Evolutionary conservation across 2,329 filamentous ascomycete species (phyloP).

Genomic region (Fusarium sp.): DNA sequence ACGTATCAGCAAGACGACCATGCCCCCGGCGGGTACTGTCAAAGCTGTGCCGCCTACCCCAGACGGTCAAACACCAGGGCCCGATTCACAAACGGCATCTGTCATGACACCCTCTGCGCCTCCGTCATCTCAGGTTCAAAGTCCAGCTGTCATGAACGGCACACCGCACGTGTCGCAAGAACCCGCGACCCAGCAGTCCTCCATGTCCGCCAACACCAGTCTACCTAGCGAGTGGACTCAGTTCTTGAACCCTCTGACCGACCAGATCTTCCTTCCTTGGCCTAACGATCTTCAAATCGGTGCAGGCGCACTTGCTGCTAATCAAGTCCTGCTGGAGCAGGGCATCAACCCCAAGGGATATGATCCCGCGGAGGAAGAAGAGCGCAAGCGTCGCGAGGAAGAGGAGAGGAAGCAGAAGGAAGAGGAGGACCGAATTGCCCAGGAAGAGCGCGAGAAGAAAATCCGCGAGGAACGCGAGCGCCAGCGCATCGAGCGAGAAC

Average conservation of each 20-base stretch:
- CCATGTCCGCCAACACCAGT: slow-evolving; percentile 54
- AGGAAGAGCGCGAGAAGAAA: slow-evolving; percentile 62
- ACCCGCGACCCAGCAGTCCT: slow-evolving; percentile 54
- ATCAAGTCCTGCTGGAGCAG: slow-evolving; percentile 73
- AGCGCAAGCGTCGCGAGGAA: slow-evolving; percentile 65
- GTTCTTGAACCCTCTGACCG: slow-evolving; percentile 69
- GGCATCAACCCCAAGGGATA: slow-evolving; percentile 74
- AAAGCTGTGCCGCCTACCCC: slow-evolving; percentile 56
- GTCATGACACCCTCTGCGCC: slow-evolving; percentile 53
- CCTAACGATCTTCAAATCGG: slow-evolving; percentile 79
- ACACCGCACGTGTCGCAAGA: slow-evolving; percentile 49
- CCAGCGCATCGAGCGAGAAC: slow-evolving; percentile 60
- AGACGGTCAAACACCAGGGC: slow-evolving; percentile 51
- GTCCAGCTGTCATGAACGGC: slow-evolving; percentile 54
- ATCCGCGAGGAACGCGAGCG: slow-evolving; percentile 58
- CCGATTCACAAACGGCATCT: slow-evolving; percentile 51
- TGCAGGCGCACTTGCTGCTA: slow-evolving; percentile 75
- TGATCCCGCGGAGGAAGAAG: slow-evolving; percentile 70
- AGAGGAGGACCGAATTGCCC: slow-evolving; percentile 62
- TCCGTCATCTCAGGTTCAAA: slow-evolving; percentile 55
- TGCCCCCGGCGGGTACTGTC: slow-evolving; percentile 73
- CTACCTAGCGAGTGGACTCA: slow-evolving; percentile 65
- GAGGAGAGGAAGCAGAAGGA: slow-evolving; percentile 64
- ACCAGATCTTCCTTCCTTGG: slow-evolving; percentile 81
- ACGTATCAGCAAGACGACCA: slow-evolving; percentile 84